Percentiles rank a stretch among this genome's conserved stretches.
Conservation (phyloP, 2,329 filamentous ascomycete species). For the Teratosphaeria nubilosa region DNA sequence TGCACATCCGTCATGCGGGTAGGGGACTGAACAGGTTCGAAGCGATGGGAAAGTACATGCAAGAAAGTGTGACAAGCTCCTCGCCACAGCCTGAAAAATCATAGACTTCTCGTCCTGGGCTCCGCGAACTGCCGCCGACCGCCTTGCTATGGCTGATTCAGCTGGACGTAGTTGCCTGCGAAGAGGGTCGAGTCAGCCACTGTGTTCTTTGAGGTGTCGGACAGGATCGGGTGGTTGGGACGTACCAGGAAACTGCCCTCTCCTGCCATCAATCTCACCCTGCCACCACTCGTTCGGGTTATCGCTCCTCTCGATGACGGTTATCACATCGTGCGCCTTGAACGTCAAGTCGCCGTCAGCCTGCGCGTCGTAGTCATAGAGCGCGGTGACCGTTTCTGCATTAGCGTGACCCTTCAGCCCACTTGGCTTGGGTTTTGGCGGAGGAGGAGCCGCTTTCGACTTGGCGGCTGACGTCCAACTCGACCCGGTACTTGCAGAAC, state of each 20-base stretch:
- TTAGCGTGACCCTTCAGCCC: slow-evolving; percentile 51
- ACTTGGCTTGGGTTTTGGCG: slow-evolving; percentile 55
- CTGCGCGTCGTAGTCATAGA: slow-evolving; percentile 95
- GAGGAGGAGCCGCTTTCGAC: slow-evolving; percentile 39
- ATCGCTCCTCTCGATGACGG: slow-evolving; percentile 62
- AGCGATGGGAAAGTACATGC: too few relatives aligned
- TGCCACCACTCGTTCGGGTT: slow-evolving; percentile 98
- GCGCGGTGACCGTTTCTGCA: slow-evolving; percentile 71
- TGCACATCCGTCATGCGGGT: neutral
- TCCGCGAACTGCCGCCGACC: neutral
- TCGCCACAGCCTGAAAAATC: neutral
- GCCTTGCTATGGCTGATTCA: slow-evolving; percentile 21
- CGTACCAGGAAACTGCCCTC: slow-evolving; percentile 92
- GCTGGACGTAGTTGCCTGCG: slow-evolving; percentile 39
- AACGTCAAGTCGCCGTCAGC: slow-evolving; percentile 92
- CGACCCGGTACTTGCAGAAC: slow-evolving; percentile 24
- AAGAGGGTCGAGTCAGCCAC: slow-evolving; percentile 1
- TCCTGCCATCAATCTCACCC: slow-evolving; percentile 65
- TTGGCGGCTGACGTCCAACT: slow-evolving; percentile 37
- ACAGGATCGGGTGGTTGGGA: slow-evolving; percentile 6
- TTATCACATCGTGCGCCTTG: slow-evolving; percentile 75
- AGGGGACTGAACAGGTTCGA: neutral
- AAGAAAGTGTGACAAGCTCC: neutral
- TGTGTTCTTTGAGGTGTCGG: neutral
- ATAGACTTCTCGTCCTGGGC: neutral